Evolutionary conservation across 2,329 filamentous ascomycete species (phyloP), one percentile per base, ranked within the genome.

Genomic region (Fusarium sp.): DNA sequence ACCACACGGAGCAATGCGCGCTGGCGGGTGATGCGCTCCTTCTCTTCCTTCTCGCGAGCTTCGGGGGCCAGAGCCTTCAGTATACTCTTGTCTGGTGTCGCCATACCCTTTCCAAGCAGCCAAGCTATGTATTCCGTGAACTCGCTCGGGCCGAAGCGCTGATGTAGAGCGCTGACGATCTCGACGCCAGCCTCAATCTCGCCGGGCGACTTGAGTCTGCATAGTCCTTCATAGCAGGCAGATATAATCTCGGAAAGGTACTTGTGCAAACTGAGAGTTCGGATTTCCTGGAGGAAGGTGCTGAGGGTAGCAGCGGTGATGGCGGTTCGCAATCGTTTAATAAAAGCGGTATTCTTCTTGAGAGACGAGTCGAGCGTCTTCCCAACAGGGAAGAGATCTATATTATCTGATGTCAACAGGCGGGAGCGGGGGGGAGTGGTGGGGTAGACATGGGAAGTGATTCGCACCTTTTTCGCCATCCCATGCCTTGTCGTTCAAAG

Each of bases 271-370:
- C 95, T 98, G 31, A 98, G 88, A 29, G 94, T 93, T 78, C 93
- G 92, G 78, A 98, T 95, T 81, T 98, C 96, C 81, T 96, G 91
- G 57, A 98, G 86, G 84, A 98, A 97, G 68, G 94, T 96, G 75
- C 90, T 87, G 64, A 95, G 91, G 64, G 93, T 94, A 66, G 94
- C 88, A 58, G 94, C 86, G 73, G 93, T 95, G 73, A 98, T 92
- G 69, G 94, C 94, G 67, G 96, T 98, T 77, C 96, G 94, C 65
- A 98, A 88, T 79, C 96, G 94, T 85, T 98, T 98, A 81, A 98
- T 98, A 83, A 98, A 98, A 75, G 95, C 95, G 5, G 96, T 98
- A 79, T 98, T 98, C 87, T 98, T 98, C 86, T 98, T 98, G 83
- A 98, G 88, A 61, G 95, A 96, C 62, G 96, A 98, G 83, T 98